Percentiles rank a stretch among this genome's conserved stretches.
These are phyloP conservation scores for Iris macrosiphon DNA, from an alignment of 106 monocot species.

Conservation along the genomic window DNA sequence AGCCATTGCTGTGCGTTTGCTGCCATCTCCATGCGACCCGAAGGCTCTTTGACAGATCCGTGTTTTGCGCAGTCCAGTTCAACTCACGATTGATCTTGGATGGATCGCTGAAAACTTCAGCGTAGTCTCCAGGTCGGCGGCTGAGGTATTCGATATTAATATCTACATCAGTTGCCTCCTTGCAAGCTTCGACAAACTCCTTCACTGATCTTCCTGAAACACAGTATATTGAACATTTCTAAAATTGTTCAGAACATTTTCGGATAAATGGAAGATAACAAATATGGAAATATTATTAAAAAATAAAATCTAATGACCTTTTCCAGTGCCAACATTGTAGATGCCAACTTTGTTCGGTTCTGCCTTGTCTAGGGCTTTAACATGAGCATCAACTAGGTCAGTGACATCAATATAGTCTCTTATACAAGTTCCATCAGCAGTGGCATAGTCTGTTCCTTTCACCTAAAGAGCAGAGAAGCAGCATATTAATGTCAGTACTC, in stretches of 20 bases:
- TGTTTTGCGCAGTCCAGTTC: conserved; percentile 49
- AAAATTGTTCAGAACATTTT: background rate
- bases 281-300: background rate
- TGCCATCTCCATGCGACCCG: conserved; percentile 48
- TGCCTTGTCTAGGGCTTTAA: conserved; percentile 45
- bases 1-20: conserved; percentile 34
- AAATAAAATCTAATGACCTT: conserved; percentile 20
- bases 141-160: conserved; percentile 35
- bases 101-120: conserved; percentile 50
- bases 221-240: background rate
- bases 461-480: conserved; percentile 16
- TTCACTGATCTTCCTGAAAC: conserved; percentile 43
- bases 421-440: conserved; percentile 44
- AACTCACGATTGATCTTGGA: conserved; percentile 40
- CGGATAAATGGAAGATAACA: too few relatives aligned
- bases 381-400: conserved; percentile 50
- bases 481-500: background rate
- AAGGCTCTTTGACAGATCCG: conserved; percentile 33
- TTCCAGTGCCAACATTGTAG: conserved; percentile 50
- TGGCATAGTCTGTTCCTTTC: conserved; percentile 44
- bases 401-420: conserved; percentile 56
- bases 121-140: conserved; percentile 44
- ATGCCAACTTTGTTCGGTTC: conserved; percentile 35
- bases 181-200: conserved; percentile 58
- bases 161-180: conserved; percentile 33